phyloP scores from a whole-genome alignment of 495 filamentous ascomycete species.

The Penicillium pancosmium region DNA sequence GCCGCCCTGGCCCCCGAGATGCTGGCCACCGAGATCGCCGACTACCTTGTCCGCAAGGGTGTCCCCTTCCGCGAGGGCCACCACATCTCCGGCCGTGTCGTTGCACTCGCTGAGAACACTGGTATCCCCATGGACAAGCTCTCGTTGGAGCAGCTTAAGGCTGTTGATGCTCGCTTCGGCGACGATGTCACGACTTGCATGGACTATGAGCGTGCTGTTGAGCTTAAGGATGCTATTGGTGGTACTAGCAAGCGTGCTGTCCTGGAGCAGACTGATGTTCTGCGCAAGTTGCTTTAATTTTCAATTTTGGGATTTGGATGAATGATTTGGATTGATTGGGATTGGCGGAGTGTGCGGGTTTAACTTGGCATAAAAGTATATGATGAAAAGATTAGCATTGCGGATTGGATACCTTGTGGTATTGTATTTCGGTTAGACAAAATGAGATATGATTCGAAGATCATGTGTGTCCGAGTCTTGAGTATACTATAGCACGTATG shows the following conservation, averaged over 20 bases:
- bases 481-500: no score
- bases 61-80: slow-evolving; percentile 79
- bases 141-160: slow-evolving; percentile 67
- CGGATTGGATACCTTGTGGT: slow-evolving; percentile 9
- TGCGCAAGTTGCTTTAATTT: slow-evolving; percentile 48
- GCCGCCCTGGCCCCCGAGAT: slow-evolving; percentile 75
- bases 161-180: slow-evolving; percentile 74
- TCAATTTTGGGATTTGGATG: neutral
- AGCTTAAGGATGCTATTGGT: slow-evolving; percentile 78
- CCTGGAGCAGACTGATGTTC: slow-evolving; percentile 73
- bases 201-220: slow-evolving; percentile 86
- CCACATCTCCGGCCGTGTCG: slow-evolving; percentile 82
- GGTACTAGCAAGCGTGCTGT: slow-evolving; percentile 79
- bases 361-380: slow-evolving; percentile 13
- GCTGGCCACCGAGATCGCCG: slow-evolving; percentile 83
- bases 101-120: slow-evolving; percentile 72
- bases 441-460: slow-evolving; percentile 11
- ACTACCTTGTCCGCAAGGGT: slow-evolving; percentile 89
- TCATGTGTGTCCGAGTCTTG: no score
- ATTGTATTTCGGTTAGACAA: slow-evolving; percentile 29
- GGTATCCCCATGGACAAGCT: slow-evolving; percentile 78
- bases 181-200: slow-evolving; percentile 73
- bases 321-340: slow-evolving; percentile 4
- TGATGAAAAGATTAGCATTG: slow-evolving; percentile 19
- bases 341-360: slow-evolving; percentile 9